Conservation (phyloP, 495 filamentous ascomycete genomes). For the Sphaerosporella brunnea region DNA sequence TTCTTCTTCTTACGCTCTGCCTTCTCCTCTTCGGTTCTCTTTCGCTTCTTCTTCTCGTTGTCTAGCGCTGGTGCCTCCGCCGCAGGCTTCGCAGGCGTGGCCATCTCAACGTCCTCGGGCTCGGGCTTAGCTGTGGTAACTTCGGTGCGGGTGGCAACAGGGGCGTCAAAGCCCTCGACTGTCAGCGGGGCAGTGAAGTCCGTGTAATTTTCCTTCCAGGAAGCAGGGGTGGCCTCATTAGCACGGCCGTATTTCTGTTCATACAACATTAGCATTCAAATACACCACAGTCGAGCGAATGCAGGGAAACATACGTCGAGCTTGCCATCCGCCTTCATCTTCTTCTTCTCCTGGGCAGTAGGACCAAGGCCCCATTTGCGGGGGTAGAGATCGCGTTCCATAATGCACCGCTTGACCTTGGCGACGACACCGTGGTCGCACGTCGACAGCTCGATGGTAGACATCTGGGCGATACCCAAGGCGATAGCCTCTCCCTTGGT, state of each 20-base stretch:
- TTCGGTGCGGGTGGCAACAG: slow-evolving; percentile 28
- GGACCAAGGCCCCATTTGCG: slow-evolving; percentile 88
- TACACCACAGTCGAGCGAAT: not conserved
- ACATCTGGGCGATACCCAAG: slow-evolving; percentile 89
- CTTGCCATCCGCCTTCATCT: slow-evolving; percentile 93
- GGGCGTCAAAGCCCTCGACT: slow-evolving; percentile 29
- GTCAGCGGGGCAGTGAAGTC: slow-evolving; percentile 51
- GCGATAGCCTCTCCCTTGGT: slow-evolving; percentile 98
- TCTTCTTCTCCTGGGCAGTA: slow-evolving; percentile 87
- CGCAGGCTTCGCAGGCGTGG: slow-evolving; percentile 29
- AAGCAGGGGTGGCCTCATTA: slow-evolving; percentile 77
- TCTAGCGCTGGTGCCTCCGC: slow-evolving; percentile 29
- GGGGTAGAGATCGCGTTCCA: slow-evolving; percentile 96
- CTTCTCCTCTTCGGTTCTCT: slow-evolving; percentile 64
- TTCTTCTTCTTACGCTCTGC: slow-evolving; percentile 58
- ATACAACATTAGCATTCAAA: not conserved
- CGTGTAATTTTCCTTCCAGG: slow-evolving; percentile 79
- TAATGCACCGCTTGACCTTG: slow-evolving; percentile 95
- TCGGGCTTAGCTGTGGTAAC: slow-evolving; percentile 27
- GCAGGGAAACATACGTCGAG: slow-evolving; percentile 47
- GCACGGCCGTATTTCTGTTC: slow-evolving; percentile 70
- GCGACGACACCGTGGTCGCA: slow-evolving; percentile 94
- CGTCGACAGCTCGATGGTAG: slow-evolving; percentile 71
- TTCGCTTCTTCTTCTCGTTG: slow-evolving; percentile 49
- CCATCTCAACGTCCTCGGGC: slow-evolving; percentile 29